phyloP scores from a whole-genome alignment of 1,139 yeast species.

The Diutina pseudorugosa region DNA sequence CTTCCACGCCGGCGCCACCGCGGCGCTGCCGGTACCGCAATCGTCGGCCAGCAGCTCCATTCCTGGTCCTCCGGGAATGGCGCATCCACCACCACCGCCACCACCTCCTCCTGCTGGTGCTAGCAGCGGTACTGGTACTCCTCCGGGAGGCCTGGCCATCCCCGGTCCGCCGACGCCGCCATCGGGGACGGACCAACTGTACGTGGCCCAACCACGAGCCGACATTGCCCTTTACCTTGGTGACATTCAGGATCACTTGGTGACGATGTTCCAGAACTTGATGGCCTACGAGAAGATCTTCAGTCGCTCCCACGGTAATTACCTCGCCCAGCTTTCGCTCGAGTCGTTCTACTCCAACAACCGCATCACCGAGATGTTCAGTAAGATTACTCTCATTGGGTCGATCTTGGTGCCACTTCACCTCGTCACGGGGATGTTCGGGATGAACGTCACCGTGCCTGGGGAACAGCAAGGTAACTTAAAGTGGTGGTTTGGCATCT shows the following conservation, averaged over 20 bases:
- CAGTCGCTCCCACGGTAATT: constrained; percentile 83
- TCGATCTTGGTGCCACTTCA: constrained; percentile 85
- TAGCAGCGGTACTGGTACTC: background rate
- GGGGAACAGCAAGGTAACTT: constrained; percentile 40
- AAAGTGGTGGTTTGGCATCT: constrained; percentile 10
- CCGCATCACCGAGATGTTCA: constrained; percentile 73
- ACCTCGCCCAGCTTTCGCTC: constrained; percentile 87
- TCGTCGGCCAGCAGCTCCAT: background rate
- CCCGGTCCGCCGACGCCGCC: background rate
- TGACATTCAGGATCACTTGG: constrained; percentile 95
- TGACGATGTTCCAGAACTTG: constrained; percentile 89
- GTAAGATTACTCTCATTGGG: constrained; percentile 84
- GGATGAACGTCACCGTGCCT: constrained; percentile 91
- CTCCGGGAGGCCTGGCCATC: background rate
- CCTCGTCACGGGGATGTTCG: constrained; percentile 83
- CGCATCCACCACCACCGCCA: too few relatives aligned
- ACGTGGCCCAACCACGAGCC: constrained; percentile 41
- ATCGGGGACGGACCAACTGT: background rate
- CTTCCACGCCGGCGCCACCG: background rate
- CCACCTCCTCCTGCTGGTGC: too few relatives aligned
- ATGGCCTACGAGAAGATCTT: constrained; percentile 86
- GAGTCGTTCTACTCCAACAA: constrained; percentile 81
- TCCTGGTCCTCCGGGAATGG: too few relatives aligned
- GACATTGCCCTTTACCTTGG: constrained; percentile 84
- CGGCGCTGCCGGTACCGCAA: background rate